These are phyloP conservation scores for Herpetospermum pedunculosum DNA, from an alignment of 306 rosid genomes.

Conservation along the genomic window DNA sequence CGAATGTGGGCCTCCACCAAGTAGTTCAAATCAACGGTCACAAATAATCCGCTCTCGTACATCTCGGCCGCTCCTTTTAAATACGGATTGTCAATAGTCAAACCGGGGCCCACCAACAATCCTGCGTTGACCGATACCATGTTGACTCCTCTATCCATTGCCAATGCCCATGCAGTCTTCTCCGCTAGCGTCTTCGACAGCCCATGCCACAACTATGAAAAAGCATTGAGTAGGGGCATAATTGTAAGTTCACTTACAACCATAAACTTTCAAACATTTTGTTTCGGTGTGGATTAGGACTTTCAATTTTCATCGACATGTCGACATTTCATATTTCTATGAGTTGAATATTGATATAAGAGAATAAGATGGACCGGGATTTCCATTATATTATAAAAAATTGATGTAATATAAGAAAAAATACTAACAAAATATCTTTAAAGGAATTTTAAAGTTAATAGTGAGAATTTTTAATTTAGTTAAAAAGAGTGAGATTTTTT, in stretches of 20 bases:
- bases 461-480: too few species aligned
- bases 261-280: too few species aligned
- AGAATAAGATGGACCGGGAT: too few species aligned
- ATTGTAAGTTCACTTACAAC: not conserved
- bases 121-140: conserved; percentile 68
- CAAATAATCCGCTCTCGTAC: conserved; percentile 78
- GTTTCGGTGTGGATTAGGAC: too few species aligned
- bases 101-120: conserved; percentile 28
- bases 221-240: not conserved
- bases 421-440: too few species aligned
- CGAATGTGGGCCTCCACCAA: conserved; percentile 57
- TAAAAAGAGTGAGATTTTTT: too few species aligned
- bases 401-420: too few species aligned
- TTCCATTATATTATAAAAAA: too few species aligned
- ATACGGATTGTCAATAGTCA: conserved; percentile 44
- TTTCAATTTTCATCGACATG: not conserved
- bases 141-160: conserved; percentile 78
- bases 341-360: too few species aligned
- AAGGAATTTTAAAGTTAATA: too few species aligned
- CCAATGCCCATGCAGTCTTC: conserved; percentile 79
- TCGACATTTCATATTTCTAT: too few species aligned
- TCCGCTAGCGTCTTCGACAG: conserved; percentile 71
- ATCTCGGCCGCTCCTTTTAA: conserved; percentile 92
- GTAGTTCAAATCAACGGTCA: conserved; percentile 56
- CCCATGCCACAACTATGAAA: conserved; percentile 78